Conservation (phyloP, 768 basidiomycete species). For the Tricholoma sp. region DNA sequence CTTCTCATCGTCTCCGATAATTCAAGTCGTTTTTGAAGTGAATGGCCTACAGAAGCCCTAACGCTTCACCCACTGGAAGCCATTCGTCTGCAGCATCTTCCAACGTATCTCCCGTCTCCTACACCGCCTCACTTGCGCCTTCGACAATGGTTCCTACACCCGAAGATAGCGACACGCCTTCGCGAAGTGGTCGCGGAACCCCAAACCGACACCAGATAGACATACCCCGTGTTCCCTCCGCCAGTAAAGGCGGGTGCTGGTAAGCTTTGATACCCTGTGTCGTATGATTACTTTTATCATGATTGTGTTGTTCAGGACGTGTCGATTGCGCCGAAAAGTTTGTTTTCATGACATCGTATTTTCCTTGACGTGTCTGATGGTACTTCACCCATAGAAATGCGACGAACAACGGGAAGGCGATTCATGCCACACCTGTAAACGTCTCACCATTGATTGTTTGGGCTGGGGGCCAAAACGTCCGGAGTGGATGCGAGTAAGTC, state of each 20-base stretch:
- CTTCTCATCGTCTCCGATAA: conserved; percentile 13
- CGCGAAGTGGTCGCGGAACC: conserved; percentile 36
- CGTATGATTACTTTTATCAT: conserved; percentile 9
- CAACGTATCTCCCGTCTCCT: conserved; percentile 42
- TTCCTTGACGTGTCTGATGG: not conserved
- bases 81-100: conserved; percentile 39
- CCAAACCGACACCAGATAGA: conserved; percentile 44
- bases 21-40: conserved; percentile 15
- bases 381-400: conserved; percentile 58
- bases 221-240: conserved; percentile 46
- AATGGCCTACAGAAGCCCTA: conserved; percentile 50
- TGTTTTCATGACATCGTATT: conserved; percentile 14
- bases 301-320: conserved; percentile 52
- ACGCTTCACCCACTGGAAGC: conserved; percentile 45
- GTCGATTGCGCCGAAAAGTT: conserved; percentile 78
- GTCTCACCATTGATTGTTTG: conserved; percentile 75
- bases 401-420: conserved; percentile 79
- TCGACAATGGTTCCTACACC: conserved; percentile 32
- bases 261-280: conserved; percentile 32
- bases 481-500: conserved; percentile 80
- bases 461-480: conserved; percentile 83
- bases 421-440: conserved; percentile 77
- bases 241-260: conserved; percentile 78
- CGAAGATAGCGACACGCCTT: conserved; percentile 18
- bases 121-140: conserved; percentile 29